Conservation (phyloP, 257 asterid genomes). For the Sherardia arvensis region DNA sequence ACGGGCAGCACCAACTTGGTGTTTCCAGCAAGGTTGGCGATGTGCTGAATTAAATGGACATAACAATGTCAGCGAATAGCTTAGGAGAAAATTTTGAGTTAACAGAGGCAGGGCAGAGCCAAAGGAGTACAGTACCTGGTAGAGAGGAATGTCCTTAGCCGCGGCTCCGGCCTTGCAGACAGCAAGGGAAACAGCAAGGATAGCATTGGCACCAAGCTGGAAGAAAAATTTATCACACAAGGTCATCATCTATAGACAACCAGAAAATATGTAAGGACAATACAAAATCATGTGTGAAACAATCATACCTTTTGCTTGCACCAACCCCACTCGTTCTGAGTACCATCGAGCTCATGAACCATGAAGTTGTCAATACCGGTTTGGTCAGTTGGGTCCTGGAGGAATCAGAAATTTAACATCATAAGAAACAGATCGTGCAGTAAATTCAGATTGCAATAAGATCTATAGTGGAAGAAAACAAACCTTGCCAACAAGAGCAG, state of each 20-base stretch:
- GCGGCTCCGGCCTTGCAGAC: conserved; percentile 95
- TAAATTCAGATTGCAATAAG: not conserved
- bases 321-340: conserved; percentile 99
- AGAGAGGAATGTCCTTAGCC: conserved; percentile 57
- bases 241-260: not conserved
- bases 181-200: conserved; percentile 93
- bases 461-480: conserved; percentile 8
- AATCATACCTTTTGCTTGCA: conserved; percentile 88
- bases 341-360: conserved; percentile 97
- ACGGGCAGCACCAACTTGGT: conserved; percentile 90
- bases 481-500: conserved; percentile 96
- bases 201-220: conserved; percentile 98
- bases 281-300: not conserved
- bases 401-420: conserved; percentile 7
- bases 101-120: not conserved
- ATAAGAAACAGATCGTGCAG: not conserved
- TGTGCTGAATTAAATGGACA: conserved; percentile 52
- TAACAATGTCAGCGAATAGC: not conserved
- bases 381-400: conserved; percentile 87
- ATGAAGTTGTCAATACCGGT: conserved; percentile 74
- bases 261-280: not conserved
- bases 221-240: conserved; percentile 5
- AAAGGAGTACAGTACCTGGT: conserved; percentile 47
- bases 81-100: too few species aligned
- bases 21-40: conserved; percentile 93